phyloP scores from a whole-genome alignment of 2,329 filamentous ascomycete species.

The Sarocladiaceae sp. region DNA sequence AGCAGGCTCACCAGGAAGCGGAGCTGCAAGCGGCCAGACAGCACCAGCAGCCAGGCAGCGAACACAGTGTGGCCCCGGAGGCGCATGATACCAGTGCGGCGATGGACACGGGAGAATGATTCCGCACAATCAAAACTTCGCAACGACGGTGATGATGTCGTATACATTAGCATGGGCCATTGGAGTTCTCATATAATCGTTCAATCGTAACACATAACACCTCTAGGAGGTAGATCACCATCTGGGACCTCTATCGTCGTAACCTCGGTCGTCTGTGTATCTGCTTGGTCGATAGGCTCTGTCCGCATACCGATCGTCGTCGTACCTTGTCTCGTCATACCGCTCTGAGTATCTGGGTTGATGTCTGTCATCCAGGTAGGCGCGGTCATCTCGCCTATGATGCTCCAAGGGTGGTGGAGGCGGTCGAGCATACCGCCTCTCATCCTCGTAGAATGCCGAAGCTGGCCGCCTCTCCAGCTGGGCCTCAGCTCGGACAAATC shows the following conservation, averaged over 20 bases:
- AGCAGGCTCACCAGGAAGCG: too few relatives aligned
- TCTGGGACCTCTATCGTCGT: background rate
- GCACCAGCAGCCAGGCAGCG: too few relatives aligned
- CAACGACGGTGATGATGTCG: too few relatives aligned
- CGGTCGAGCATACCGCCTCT: background rate
- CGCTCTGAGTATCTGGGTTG: background rate
- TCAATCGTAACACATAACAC: background rate
- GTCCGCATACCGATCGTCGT: conserved; percentile 14
- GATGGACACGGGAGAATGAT: too few relatives aligned
- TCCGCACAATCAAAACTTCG: too few relatives aligned
- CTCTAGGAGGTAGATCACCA: background rate
- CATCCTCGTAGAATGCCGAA: background rate
- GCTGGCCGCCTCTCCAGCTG: background rate
- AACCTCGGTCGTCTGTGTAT: background rate
- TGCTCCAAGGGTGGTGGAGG: background rate
- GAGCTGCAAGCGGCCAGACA: too few relatives aligned
- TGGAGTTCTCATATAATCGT: conserved; percentile 5
- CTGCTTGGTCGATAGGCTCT: background rate
- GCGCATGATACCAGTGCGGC: too few relatives aligned
- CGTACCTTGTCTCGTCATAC: conserved; percentile 17
- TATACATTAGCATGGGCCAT: too few relatives aligned
- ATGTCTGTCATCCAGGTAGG: background rate
- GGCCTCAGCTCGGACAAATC: background rate
- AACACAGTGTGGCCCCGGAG: too few relatives aligned
- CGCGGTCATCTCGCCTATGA: background rate